These are phyloP conservation scores for Suhomyces bribrorum DNA, from an alignment of 1,139 yeast genomes.

Conservation along the genomic window DNA sequence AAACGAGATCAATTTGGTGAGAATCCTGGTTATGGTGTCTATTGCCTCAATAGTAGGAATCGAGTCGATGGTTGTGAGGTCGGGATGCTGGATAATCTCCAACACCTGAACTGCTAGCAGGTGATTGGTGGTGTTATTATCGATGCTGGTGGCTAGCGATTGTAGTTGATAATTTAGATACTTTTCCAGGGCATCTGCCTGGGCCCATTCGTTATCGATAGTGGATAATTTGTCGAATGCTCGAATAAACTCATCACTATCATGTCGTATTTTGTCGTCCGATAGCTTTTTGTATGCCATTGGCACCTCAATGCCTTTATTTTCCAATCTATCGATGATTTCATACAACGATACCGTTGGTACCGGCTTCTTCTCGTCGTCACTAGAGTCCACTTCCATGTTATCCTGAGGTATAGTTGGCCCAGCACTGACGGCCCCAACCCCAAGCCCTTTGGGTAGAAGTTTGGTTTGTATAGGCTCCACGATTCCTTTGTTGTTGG, in stretches of 20 bases:
- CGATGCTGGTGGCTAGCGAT: slow-evolving; percentile 10
- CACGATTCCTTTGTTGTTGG: slow-evolving; percentile 66
- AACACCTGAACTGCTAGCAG: slow-evolving; percentile 4
- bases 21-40: background rate
- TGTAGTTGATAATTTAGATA: slow-evolving; percentile 20
- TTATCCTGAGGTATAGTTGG: slow-evolving; percentile 9
- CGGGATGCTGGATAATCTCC: slow-evolving; percentile 2
- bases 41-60: background rate
- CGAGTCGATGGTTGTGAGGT: background rate
- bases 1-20: slow-evolving; percentile 2
- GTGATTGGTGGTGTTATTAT: slow-evolving; percentile 4
- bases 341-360: slow-evolving; percentile 22
- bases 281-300: slow-evolving; percentile 25
- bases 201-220: slow-evolving; percentile 21
- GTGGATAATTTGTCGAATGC: slow-evolving; percentile 17
- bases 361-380: slow-evolving; percentile 15
- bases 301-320: slow-evolving; percentile 32
- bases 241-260: slow-evolving; percentile 10
- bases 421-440: slow-evolving; percentile 58
- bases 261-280: slow-evolving; percentile 15
- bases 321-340: slow-evolving; percentile 30
- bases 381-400: slow-evolving; percentile 18
- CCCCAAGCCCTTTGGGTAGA: slow-evolving; percentile 69
- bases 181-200: slow-evolving; percentile 21
- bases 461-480: slow-evolving; percentile 73